These are phyloP conservation scores for Geotrichum bryndzae DNA, from an alignment of 1,139 yeast genomes.

Conservation along the genomic window DNA sequence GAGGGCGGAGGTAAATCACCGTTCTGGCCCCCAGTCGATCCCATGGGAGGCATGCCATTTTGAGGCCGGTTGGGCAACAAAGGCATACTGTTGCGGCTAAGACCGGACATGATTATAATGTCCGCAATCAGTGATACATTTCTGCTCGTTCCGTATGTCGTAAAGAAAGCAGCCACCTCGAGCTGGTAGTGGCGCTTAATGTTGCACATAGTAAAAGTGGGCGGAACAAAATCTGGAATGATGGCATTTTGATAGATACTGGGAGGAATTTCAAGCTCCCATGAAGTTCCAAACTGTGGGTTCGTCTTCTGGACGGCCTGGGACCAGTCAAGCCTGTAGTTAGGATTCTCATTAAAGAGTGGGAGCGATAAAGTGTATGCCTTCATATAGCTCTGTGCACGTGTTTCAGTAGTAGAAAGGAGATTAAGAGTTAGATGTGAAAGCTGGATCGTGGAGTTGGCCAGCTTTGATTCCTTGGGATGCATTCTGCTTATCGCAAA, in stretches of 20 bases:
- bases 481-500: slow-evolving; percentile 22
- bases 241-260: slow-evolving; percentile 34
- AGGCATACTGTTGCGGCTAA: not conserved
- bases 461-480: slow-evolving; percentile 18
- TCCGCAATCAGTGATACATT: slow-evolving; percentile 4
- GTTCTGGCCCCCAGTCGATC: not conserved
- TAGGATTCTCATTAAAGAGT: not conserved
- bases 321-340: slow-evolving; percentile 4
- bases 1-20: slow-evolving; percentile 19
- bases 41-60: not conserved
- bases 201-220: slow-evolving; percentile 55
- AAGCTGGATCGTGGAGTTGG: slow-evolving; percentile 20
- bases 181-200: slow-evolving; percentile 46
- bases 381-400: slow-evolving; percentile 27
- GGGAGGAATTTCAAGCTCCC: slow-evolving; percentile 24
- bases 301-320: slow-evolving; percentile 12
- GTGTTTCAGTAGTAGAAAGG: slow-evolving; percentile 27
- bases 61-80: slow-evolving; percentile 11
- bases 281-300: slow-evolving; percentile 2
- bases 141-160: slow-evolving; percentile 27
- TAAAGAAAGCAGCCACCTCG: slow-evolving; percentile 43
- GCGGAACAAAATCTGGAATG: slow-evolving; percentile 48
- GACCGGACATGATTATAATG: slow-evolving; percentile 9
- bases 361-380: slow-evolving; percentile 13
- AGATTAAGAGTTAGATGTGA: slow-evolving; percentile 24